A percentile compares a stretch with the other conserved stretches of the same genome.
Conservation (phyloP, 2,329 filamentous ascomycete genomes). For the Aspergillus sp. region DNA sequence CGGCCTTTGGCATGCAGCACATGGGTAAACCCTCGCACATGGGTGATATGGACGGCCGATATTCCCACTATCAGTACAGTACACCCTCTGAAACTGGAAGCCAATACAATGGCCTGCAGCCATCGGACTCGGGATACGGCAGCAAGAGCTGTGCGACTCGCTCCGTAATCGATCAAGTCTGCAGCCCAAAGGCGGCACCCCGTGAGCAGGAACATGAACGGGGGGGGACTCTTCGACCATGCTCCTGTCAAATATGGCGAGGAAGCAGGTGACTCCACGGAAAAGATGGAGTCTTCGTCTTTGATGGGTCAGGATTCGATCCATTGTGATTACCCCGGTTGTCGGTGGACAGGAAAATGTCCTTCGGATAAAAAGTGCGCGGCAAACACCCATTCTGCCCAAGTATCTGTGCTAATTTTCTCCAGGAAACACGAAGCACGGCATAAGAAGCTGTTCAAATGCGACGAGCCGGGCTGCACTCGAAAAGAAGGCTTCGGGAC, state of each 20-base stretch:
- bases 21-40: conserved; percentile 12
- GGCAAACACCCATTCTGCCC: background rate
- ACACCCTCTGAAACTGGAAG: conserved; percentile 28
- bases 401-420: conserved; percentile 6
- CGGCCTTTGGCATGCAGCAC: conserved; percentile 13
- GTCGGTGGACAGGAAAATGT: conserved; percentile 33
- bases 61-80: conserved; percentile 21
- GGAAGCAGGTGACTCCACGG: conserved; percentile 27
- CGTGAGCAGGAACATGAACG: conserved; percentile 17
- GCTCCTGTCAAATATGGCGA: conserved; percentile 5
- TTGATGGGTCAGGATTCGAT: conserved; percentile 41
- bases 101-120: conserved; percentile 23
- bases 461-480: conserved; percentile 53
- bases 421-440: conserved; percentile 68
- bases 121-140: conserved; percentile 33
- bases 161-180: conserved; percentile 23
- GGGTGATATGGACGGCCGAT: conserved; percentile 16
- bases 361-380: conserved; percentile 37
- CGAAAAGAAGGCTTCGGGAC: conserved; percentile 69
- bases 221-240: conserved; percentile 17
- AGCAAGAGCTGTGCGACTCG: conserved; percentile 23
- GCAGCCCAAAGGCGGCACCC: conserved; percentile 19
- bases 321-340: conserved; percentile 25
- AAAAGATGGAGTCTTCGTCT: conserved; percentile 47
- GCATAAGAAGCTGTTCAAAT: conserved; percentile 65